Evolutionary conservation across 345 rosid species (phyloP), one percentile per base, ranked within the genome.

Genomic region (Luvunga scandens): DNA sequence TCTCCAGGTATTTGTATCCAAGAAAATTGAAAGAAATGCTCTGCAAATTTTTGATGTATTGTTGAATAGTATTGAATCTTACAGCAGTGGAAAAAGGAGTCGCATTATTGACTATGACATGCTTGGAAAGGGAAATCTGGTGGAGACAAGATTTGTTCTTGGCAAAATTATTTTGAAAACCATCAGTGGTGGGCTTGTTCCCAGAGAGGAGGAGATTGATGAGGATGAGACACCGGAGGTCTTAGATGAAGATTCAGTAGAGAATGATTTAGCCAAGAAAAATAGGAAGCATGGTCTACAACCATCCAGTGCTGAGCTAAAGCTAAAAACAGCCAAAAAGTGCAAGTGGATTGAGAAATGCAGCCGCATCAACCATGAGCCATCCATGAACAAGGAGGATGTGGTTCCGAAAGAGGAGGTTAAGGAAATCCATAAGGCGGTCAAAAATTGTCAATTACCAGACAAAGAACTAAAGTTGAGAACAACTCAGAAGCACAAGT

Each of bases 121-220:
- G 66, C 97, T 95, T 74, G 90, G 86, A 31, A 88, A 80, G 76
- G 98, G 98, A 59, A 59, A 81, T 79, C 79, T 79, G 64, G 39
- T 64, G 27, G 96, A 96, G 82, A 83, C 87, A 38, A 89, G 95
- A 73, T 89, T 86, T 85, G 94, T 85, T 66, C 83, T 96, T 53
- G 99, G 98, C 30, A 86, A 85, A 87, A 86, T 96, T 83, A 90
- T 96, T 76, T 74, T 92, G 76, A 89, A 88, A 61, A 92, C 98
- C 55, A 74, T 96, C 87, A 70, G 85, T 66, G 86, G 76, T 61
- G 87, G 83, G 73, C 72, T 22, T 76, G 62, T 78, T 79, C 78
- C 75, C 70, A 75, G 73, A 66, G 80, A 67, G 67, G 71, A 39
- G 72, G 65, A 71, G 53, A 31, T 73, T 76, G 77, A 30, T 21